phyloP scores from a whole-genome alignment of 768 basidiomycete species.

The Termitomyces sp. region DNA sequence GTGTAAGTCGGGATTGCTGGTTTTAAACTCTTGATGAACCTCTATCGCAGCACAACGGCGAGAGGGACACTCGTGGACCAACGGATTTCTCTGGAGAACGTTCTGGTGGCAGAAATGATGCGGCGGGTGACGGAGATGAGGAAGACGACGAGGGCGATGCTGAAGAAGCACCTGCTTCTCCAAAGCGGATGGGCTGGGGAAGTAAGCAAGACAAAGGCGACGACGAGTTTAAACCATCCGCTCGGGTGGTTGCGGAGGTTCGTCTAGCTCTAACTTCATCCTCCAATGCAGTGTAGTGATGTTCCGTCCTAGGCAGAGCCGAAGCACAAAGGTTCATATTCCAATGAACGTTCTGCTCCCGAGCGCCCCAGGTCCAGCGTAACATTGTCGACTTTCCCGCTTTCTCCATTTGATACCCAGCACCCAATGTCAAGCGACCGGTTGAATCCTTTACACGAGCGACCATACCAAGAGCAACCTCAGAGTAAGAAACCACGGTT shows the following conservation, averaged over 20 bases:
- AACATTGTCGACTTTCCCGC: conserved; percentile 6
- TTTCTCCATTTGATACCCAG: conserved; percentile 8
- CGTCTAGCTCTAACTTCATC: neutral
- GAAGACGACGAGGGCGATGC: conserved; percentile 17
- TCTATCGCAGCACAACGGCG: conserved; percentile 26
- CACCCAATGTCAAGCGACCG: conserved; percentile 16
- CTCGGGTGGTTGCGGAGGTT: conserved; percentile 9
- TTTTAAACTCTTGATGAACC: neutral
- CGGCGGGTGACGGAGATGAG: conserved; percentile 22
- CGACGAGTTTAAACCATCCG: conserved; percentile 6
- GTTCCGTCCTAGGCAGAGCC: neutral
- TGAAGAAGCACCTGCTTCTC: conserved; percentile 10
- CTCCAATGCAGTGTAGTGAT: neutral
- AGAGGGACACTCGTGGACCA: conserved; percentile 29
- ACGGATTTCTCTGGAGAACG: conserved; percentile 26
- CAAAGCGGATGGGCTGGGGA: neutral
- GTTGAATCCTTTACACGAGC: conserved; percentile 15
- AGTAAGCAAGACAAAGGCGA: conserved; percentile 3
- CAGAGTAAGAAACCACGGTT: conserved; percentile 15
- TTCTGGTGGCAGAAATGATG: conserved; percentile 1
- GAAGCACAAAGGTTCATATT: conserved; percentile 1
- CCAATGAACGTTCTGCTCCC: conserved; percentile 2
- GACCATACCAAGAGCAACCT: conserved; percentile 13
- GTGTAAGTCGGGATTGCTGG: conserved; percentile 20
- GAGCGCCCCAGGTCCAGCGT: conserved; percentile 1